Base-by-base conservation (phyloP, 1,284 basidiomycete genomes). In the Amylostereum areolatum region DNA sequence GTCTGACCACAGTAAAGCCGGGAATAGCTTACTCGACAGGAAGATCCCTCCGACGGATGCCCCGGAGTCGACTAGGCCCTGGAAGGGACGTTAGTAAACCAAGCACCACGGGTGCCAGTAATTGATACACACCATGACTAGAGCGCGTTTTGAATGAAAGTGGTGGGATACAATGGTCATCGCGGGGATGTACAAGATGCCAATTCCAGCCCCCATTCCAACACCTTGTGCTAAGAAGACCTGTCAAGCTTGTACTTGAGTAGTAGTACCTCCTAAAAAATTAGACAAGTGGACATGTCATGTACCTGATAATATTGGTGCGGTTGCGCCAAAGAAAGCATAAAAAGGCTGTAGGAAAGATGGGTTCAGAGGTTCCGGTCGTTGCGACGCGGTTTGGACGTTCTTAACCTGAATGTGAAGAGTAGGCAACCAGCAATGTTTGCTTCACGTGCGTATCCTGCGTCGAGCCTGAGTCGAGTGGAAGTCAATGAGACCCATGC, bases 11-110 rank as follows among this genome's bases (percentile, higher is more conserved):
- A 12, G 9, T 9, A 11, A 11, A 10, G 11, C 27, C 6, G 32
- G 10, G 12, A 27, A 27, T n/a, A 25, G 49, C 47, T 27, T 50
- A 57, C 58, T 57, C 35, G 48, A 49, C n/a, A 56, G 56, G 12
- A 61, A 48, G 11, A 58, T 56, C 5, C 52, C 54, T 29, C 60
- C 59, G 3, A 60, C 44, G 24, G 58, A 52, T 12, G 54, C 52
- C 11, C 52, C 57, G 8, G 56, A 52, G 9, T 56, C 53, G 35
- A 60, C 52, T 25, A 61, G 53, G 25, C 55, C 60, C 59, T 61
- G 37, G 18, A n/a, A 25, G 24, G 4, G 12, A 4, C 18, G 39
- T 24, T 32, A 24, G 42, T 11, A n/a, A 33, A 24, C 4, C 24
- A 6, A 11, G 24, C 25, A n/a, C 30, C 25, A 30, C n/a, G 2